Conservation (phyloP, 495 filamentous ascomycete genomes). For the Penicillium desertorum region DNA sequence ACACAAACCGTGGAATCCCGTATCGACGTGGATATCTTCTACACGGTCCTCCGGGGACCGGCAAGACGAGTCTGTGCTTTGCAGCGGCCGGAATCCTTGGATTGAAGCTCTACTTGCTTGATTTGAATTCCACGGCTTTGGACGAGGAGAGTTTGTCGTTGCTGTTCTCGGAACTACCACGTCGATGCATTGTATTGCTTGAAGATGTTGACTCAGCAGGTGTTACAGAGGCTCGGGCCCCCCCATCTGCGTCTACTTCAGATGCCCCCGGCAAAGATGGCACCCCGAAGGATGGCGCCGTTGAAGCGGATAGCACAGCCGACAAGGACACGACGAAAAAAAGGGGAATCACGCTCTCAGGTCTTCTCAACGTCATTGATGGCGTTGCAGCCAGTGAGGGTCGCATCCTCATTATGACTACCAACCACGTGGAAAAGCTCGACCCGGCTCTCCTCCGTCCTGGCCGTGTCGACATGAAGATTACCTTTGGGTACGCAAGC, state of each 20-base stretch:
- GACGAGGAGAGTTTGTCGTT: conserved; percentile 67
- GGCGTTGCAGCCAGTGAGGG: conserved; percentile 78
- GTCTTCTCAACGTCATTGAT: conserved; percentile 75
- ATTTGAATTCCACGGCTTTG: conserved; percentile 41
- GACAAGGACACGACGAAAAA: conserved; percentile 17
- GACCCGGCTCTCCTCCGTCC: conserved; percentile 75
- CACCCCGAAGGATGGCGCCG: neutral
- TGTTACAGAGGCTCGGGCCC: conserved; percentile 55
- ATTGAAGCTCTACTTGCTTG: conserved; percentile 48
- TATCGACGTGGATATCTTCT: conserved; percentile 51
- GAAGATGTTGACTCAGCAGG: conserved; percentile 51
- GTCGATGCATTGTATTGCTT: conserved; percentile 48
- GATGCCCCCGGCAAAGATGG: neutral
- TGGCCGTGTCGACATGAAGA: conserved; percentile 73
- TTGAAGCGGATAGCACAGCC: conserved; percentile 3
- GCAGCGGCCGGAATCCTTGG: conserved; percentile 46
- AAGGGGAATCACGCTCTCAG: conserved; percentile 61
- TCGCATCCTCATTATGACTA: conserved; percentile 80
- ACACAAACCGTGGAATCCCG: conserved; percentile 64
- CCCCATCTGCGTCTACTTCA: neutral
- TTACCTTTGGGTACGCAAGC: conserved; percentile 67
- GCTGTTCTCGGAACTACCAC: conserved; percentile 61
- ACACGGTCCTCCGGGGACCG: conserved; percentile 50
- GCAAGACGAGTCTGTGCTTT: conserved; percentile 54
- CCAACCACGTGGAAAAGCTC: conserved; percentile 74